Base-by-base conservation (phyloP, 2,329 filamentous ascomycete genomes). In the Podosphaera leucotricha region DNA sequence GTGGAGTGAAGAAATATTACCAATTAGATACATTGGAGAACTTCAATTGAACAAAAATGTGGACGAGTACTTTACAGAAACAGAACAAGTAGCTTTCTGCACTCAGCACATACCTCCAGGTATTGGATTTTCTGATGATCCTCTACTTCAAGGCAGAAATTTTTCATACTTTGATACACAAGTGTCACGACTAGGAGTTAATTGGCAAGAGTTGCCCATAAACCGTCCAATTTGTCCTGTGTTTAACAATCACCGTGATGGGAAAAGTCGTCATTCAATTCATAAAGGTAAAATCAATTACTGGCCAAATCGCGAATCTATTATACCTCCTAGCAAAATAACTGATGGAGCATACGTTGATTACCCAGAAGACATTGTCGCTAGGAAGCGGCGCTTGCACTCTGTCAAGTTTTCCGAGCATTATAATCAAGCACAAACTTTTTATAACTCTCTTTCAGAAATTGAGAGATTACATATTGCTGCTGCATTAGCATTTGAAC, bases 61-160 rank as follows among this genome's bases (percentile, higher is more conserved):
- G 1, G 80, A 87, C 49, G 81, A 92, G 56, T 90, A 71, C 63
- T 90, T 90, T 61, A 66, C 81, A 0, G 72, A 90, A 59, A 84
- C 77, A 0, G 83, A 92, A 62, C 83, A 92, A 60, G 72, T 76
- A 1, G 81, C 82, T 1, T 92, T 90, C 60, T 85, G 78, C 55
- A 87, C 83, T 1, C 70, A 73, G 45, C 82, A 92, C 51, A 63
- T 90, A 41, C 77, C 90, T 0, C 80, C 79, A 0, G 81, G 81
- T 20, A 78, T 86, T 46, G 80, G 79, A 13, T 78, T 80, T 56
- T 80, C 77, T 0, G 73, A 85, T 47, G 81, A 86, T 48, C 80
- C 80, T 2, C 66, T 86, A 2, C 64, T 72, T 0, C 78, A 85
- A 56, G 80, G 79, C 26, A 73, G 80, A 28, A 85, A 83, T 62